A percentile compares a stretch with the other conserved stretches of the same genome.
These are phyloP conservation scores for Clitopilus passeckerianus DNA, from an alignment of 768 basidiomycete species.

Conservation along the genomic window DNA sequence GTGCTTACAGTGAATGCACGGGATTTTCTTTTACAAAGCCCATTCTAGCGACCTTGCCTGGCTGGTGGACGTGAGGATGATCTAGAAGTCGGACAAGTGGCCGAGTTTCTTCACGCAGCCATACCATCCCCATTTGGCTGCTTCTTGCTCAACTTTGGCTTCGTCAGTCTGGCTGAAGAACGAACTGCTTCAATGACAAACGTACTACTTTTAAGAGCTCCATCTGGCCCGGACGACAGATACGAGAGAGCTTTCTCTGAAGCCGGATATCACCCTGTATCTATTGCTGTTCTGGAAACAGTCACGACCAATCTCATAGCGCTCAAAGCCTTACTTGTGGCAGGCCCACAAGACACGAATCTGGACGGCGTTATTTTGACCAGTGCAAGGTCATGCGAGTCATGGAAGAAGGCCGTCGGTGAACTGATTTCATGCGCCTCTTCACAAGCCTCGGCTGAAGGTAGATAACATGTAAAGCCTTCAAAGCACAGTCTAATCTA, in stretches of 20 bases:
- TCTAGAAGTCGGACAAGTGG: not conserved
- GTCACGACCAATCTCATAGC: constrained; percentile 39
- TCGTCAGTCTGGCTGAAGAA: not conserved
- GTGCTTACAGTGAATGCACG: constrained; percentile 62
- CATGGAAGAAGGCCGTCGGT: constrained; percentile 49
- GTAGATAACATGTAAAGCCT: not conserved
- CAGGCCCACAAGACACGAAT: constrained; percentile 25
- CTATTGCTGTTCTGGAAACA: constrained; percentile 74
- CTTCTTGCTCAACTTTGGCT: not conserved
- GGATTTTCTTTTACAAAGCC: constrained; percentile 73
- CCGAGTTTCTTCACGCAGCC: not conserved
- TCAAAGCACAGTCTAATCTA: not conserved
- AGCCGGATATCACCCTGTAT: constrained; percentile 46
- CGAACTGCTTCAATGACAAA: constrained; percentile 20
- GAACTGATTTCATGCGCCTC: constrained; percentile 6
- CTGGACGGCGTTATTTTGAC: constrained; percentile 71
- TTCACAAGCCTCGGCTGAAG: constrained; percentile 1
- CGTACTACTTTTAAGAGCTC: constrained; percentile 40
- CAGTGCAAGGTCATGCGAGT: constrained; percentile 72
- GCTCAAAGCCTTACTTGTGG: constrained; percentile 37
- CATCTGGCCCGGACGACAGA: constrained; percentile 42
- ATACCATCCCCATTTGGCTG: not conserved
- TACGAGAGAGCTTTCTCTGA: constrained; percentile 50
- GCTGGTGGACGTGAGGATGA: constrained; percentile 5
- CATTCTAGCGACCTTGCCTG: constrained; percentile 20